Conservation (phyloP, 2,329 filamentous ascomycete species). For the Trichoderma sp. region DNA sequence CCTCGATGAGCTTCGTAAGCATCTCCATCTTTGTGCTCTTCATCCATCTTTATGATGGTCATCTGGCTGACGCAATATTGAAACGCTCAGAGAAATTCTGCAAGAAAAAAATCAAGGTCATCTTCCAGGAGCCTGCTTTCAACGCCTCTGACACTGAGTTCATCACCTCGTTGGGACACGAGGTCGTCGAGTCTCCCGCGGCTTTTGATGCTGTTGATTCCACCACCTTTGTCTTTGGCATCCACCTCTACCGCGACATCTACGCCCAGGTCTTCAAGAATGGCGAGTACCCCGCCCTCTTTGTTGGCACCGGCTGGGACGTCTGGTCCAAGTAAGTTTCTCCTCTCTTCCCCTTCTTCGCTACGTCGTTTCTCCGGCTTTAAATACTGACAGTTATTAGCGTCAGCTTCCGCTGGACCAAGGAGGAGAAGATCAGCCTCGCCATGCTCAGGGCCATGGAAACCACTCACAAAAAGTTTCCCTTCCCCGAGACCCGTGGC, state of each 20-base stretch:
- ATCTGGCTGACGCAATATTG: neutral
- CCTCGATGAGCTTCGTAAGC: conserved; percentile 49
- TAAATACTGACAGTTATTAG: neutral
- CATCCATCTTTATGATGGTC: neutral
- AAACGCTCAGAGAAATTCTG: neutral
- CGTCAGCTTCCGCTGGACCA: neutral
- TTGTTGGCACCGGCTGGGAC: conserved; percentile 60
- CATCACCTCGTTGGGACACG: conserved; percentile 47
- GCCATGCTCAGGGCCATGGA: conserved; percentile 29
- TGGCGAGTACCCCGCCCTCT: conserved; percentile 53
- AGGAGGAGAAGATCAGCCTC: neutral
- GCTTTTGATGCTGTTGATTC: conserved; percentile 56
- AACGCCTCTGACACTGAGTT: conserved; percentile 54
- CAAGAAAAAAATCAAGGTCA: conserved; percentile 42
- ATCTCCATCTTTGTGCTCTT: neutral
- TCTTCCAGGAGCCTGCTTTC: conserved; percentile 61
- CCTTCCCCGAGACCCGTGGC: conserved; percentile 31
- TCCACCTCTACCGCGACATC: conserved; percentile 61
- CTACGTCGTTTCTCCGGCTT: neutral
- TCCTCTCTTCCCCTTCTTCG: neutral
- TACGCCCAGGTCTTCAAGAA: conserved; percentile 55
- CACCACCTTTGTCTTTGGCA: conserved; percentile 61
- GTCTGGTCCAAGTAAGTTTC: conserved; percentile 55
- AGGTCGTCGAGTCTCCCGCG: conserved; percentile 54
- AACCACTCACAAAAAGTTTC: conserved; percentile 24